A percentile compares a stretch with the other conserved stretches of the same genome.
Conservation (phyloP, 768 basidiomycete genomes). For the Kondoa malvinella region DNA sequence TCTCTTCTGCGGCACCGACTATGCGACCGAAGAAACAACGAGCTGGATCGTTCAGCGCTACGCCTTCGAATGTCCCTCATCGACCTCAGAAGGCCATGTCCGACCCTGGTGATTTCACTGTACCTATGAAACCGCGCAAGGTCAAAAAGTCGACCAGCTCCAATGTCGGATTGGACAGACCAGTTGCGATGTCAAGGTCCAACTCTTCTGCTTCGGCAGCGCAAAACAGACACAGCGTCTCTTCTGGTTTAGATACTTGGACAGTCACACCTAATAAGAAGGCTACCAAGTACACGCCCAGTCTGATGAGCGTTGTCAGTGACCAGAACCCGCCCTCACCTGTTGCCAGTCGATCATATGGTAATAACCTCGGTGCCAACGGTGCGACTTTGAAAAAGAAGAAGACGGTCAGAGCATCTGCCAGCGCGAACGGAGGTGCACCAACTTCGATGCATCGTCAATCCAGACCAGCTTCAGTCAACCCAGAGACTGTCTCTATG, state of each 20-base stretch:
- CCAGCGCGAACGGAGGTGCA: neutral
- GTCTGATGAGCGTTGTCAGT: conserved; percentile 6
- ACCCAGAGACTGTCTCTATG: neutral
- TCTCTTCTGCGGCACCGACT: neutral
- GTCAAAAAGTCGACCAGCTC: neutral
- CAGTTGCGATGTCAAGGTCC: neutral
- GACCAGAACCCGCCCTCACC: neutral
- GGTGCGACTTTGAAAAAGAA: conserved; percentile 13
- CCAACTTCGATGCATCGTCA: neutral
- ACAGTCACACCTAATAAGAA: neutral
- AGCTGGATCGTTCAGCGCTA: neutral
- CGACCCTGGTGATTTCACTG: neutral
- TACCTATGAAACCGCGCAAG: neutral
- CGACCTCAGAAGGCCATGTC: neutral
- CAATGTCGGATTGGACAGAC: neutral
- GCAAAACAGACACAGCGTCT: neutral
- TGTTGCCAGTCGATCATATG: neutral
- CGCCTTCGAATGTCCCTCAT: neutral
- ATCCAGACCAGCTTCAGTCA: neutral
- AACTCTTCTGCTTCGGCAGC: neutral
- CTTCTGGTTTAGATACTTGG: neutral
- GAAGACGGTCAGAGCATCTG: conserved; percentile 9
- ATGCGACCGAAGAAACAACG: neutral
- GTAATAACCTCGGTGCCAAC: neutral
- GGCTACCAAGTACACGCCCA: neutral